phyloP scores from a whole-genome alignment of 805 yeast species.

The Candida silvicultrix region DNA sequence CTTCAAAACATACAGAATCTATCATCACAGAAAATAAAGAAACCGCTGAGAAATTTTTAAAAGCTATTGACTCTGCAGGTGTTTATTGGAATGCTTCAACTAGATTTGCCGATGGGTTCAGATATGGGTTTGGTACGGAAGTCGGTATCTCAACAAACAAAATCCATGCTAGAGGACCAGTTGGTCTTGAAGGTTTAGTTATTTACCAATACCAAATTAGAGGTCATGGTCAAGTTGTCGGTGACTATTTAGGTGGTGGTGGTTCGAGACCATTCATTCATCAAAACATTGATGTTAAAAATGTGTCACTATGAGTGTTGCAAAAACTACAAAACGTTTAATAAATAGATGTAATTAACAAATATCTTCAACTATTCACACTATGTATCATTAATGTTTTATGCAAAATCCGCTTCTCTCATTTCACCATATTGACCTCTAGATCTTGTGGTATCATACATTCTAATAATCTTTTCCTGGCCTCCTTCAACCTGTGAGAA shows the following conservation, averaged over 20 bases:
- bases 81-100: conserved; percentile 98
- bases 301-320: conserved; percentile 22
- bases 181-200: conserved; percentile 94
- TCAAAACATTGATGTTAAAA: conserved; percentile 43
- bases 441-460: conserved; percentile 89
- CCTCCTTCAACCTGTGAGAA: conserved; percentile 95
- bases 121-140: conserved; percentile 98
- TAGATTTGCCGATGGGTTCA: conserved; percentile 96
- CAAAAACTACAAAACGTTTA: no score
- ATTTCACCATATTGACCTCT: conserved; percentile 70
- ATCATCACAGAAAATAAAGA: conserved; percentile 73
- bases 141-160: conserved; percentile 97
- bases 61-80: conserved; percentile 90
- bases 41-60: conserved; percentile 70
- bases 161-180: conserved; percentile 98
- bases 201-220: conserved; percentile 90
- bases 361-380: background rate
- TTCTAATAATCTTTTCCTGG: conserved; percentile 84
- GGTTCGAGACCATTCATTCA: conserved; percentile 77
- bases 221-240: conserved; percentile 91
- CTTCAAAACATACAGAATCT: conserved; percentile 94
- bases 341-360: background rate
- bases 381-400: background rate
- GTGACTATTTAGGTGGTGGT: conserved; percentile 91
- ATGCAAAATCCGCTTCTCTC: conserved; percentile 32